Evolutionary conservation across 352 stramenopile species (phyloP), one percentile per base, ranked within the genome.

Genomic region (Phytophthora hybrid): DNA sequence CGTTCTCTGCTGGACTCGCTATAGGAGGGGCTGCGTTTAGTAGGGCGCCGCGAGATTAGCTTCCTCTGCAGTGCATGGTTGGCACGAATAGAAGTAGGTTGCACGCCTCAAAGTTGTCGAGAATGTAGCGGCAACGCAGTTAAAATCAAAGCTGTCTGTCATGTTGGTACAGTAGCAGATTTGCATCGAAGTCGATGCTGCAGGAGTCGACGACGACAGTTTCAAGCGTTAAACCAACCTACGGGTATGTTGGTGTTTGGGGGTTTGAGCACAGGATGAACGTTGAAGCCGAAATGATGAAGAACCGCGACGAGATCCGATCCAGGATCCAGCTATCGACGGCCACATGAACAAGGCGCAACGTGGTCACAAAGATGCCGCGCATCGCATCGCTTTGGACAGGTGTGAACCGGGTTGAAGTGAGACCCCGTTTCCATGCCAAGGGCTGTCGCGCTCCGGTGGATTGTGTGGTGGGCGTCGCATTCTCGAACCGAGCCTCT

Each of bases 1-100:
- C 34, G 34, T 10, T 10, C 65, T 66, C 37, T 58, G 51, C 66
- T 68, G 51, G 49, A 58, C 53, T 73, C 49, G 39, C 37, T 63
- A 63, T 68, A 41, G 37, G 29, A 53, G 56, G 58, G 26, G 39
- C 29, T 21, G 6, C 21, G 44, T 10, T 73, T 68, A 73, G 49
- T 72, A 72, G 47, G 57, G 56, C 32, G 4, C 8, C 3, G 44
- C 21, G 58, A 64, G 7, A n/a, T 5, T 52, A 14, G 26, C 29
- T 37, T 37, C 46, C 29, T 29, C 9, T 37, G 54, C 16, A 19
- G 11, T 69, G 51, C 16, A 21, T 46, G 10, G 39, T 21, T 52
- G 11, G 44, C 3, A 21, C 16, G 16, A 21, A 51, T 51, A 10
- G 9, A 5, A 16, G 14, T 16, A 13, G 34, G 8, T 41, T 5